Conservation (phyloP, 2,329 filamentous ascomycete genomes). For the Botryotinia globosa region DNA sequence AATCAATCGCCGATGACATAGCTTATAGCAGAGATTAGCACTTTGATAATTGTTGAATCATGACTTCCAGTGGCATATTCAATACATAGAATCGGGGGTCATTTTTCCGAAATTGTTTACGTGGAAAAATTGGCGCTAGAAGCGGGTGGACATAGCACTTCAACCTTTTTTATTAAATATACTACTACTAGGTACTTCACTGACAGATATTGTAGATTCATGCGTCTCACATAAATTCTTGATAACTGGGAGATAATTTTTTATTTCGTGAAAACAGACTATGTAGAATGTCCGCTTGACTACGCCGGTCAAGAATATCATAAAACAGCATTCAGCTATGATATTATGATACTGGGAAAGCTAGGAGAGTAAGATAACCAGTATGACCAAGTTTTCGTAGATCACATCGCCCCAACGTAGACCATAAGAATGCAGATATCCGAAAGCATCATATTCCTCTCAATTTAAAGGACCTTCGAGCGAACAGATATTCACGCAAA, state of each 20-base stretch:
- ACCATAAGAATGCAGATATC: constrained; percentile 43
- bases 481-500: constrained; percentile 30
- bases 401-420: constrained; percentile 44
- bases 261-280: constrained; percentile 30
- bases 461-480: constrained; percentile 21
- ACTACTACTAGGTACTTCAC: not conserved
- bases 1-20: constrained; percentile 38
- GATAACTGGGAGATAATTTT: constrained; percentile 27
- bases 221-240: not conserved
- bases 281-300: constrained; percentile 37
- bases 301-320: constrained; percentile 39
- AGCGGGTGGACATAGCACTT: not conserved
- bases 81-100: not conserved
- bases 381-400: constrained; percentile 46
- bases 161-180: not conserved
- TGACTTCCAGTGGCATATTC: not conserved
- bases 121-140: not conserved
- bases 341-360: constrained; percentile 30
- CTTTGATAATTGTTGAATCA: not conserved
- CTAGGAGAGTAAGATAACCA: constrained; percentile 40
- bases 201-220: not conserved
- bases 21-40: not conserved
- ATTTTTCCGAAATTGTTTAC: not conserved
- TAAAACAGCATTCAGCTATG: constrained; percentile 35
- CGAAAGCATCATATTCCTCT: constrained; percentile 36